Percentiles rank a stretch among this genome's conserved stretches.
phyloP scores from a whole-genome alignment of 1,139 yeast genomes.

The Sugiyamaella xylanicola region DNA sequence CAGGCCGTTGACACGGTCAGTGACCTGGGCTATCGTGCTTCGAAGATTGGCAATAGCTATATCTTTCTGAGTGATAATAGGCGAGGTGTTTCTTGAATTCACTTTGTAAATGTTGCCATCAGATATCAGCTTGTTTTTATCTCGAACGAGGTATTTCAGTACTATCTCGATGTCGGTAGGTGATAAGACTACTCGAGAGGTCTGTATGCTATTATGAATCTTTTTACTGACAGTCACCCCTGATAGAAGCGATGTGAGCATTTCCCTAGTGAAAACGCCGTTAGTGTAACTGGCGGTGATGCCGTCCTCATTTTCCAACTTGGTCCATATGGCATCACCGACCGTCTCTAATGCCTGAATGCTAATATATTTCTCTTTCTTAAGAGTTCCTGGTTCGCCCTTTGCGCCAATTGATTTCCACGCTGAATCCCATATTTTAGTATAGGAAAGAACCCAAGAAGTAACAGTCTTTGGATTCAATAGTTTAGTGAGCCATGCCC shows the following conservation, averaged over 20 bases:
- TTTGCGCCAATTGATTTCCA: conserved; percentile 31
- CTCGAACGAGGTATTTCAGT: conserved; percentile 37
- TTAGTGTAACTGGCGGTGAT: conserved; percentile 30
- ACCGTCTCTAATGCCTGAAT: conserved; percentile 29
- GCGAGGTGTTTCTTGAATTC: conserved; percentile 14
- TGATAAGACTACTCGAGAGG: conserved; percentile 20
- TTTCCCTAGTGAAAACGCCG: conserved; percentile 33
- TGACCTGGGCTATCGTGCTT: conserved; percentile 34
- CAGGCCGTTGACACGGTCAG: conserved; percentile 34
- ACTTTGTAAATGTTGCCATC: conserved; percentile 33
- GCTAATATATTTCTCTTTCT: conserved; percentile 35
- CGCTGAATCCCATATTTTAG: conserved; percentile 30
- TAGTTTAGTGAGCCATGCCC: conserved; percentile 16
- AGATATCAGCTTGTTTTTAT: conserved; percentile 28
- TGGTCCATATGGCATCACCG: conserved; percentile 29
- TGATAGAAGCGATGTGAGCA: conserved; percentile 24
- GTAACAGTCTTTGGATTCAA: conserved; percentile 14
- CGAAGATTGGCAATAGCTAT: conserved; percentile 38
- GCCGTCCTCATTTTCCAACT: conserved; percentile 23
- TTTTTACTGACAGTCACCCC: conserved; percentile 1
- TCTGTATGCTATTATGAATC: not conserved
- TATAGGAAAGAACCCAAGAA: conserved; percentile 32
- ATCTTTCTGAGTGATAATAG: conserved; percentile 36
- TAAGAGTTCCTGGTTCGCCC: conserved; percentile 34
- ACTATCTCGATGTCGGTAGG: conserved; percentile 36